Base-by-base conservation (phyloP, 2,329 filamentous ascomycete species). In the Amesomyces nigricolor region DNA sequence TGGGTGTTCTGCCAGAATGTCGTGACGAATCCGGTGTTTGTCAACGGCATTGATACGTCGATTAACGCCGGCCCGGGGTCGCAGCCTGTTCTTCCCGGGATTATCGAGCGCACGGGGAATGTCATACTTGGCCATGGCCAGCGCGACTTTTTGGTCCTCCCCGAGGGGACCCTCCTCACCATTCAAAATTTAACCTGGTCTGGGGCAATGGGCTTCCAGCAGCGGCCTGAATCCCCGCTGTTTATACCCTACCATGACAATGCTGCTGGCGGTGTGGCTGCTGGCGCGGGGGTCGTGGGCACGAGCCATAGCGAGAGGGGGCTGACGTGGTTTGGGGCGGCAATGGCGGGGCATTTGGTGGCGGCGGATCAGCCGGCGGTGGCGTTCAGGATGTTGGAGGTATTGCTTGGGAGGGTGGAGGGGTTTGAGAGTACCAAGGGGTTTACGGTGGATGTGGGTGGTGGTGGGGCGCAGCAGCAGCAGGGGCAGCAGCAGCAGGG, bases 341-440 rank as follows among this genome's bases (percentile, higher is more conserved):
- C 52, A 3, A 40, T 54, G 52, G 46, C 46, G 30, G 46, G 52
- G 39, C 52, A 54, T 45, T 13, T 55, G 47, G 10, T 55, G 1
- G 47, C 32, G n/a, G 10, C n/a, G 47, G 53, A 55, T 17, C 53
- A 55, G 47, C 53, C 53, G 53, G 53, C 42, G 2, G 53, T 55
- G 53, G 32, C 42, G 16, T 55, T 55, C n/a, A 47, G 53, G 4
- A 55, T 55, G 53, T 13, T 51, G 19, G 53, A 55, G 53, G 53
- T 55, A 42, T 30, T 55, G 53, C 11, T 55, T 32, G 47, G 53
- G 32, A n/a, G 53, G 32, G 53, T 55, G 47, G 40, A 46, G 11
- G 47, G 53, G 42, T 51, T 51, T 35, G 42, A 45, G 53, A 55
- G 53, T 14, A 35, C 32, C 39, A 35, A 11, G 26, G 22, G 32